Conservation (phyloP, 2,329 filamentous ascomycete species). For the Cadophora malorum region DNA sequence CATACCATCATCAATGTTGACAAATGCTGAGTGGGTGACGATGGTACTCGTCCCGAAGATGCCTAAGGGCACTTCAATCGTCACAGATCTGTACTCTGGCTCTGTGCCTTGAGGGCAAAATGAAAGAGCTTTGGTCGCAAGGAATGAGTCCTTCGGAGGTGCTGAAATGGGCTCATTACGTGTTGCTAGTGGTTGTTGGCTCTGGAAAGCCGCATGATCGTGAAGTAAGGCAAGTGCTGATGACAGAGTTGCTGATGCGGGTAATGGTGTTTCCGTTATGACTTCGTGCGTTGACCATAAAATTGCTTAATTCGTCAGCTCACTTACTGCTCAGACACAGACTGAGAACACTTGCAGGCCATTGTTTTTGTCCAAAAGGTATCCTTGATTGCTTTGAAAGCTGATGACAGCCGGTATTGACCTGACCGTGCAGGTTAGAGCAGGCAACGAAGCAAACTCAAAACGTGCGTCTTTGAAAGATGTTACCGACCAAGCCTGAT, state of each 20-base stretch:
- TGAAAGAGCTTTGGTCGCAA: conserved; percentile 21
- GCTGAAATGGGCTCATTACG: conserved; percentile 18
- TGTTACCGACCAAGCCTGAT: no score
- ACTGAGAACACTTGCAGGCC: not conserved
- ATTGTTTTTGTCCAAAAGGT: not conserved
- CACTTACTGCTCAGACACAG: not conserved
- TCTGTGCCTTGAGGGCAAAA: conserved; percentile 3
- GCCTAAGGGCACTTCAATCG: conserved; percentile 20
- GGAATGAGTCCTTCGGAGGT: conserved; percentile 13
- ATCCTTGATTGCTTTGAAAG: no score
- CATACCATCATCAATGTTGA: conserved; percentile 27
- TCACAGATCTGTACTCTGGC: conserved; percentile 24
- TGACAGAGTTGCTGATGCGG: conserved; percentile 11
- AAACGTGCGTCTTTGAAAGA: no score
- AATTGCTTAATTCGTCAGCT: conserved; percentile 6
- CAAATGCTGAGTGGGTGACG: conserved; percentile 17
- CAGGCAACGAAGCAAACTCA: no score
- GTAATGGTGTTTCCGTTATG: conserved; percentile 24
- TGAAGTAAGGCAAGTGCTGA: conserved; percentile 26
- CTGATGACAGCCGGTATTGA: no score
- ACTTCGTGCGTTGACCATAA: conserved; percentile 25
- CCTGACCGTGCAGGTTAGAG: no score
- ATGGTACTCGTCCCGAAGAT: conserved; percentile 20
- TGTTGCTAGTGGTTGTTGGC: conserved; percentile 23
- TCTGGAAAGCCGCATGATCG: conserved; percentile 25